Percentiles rank a stretch among this genome's conserved stretches.
Conservation (phyloP, 2,329 filamentous ascomycete species). For the Cladophialophora bantiana region DNA sequence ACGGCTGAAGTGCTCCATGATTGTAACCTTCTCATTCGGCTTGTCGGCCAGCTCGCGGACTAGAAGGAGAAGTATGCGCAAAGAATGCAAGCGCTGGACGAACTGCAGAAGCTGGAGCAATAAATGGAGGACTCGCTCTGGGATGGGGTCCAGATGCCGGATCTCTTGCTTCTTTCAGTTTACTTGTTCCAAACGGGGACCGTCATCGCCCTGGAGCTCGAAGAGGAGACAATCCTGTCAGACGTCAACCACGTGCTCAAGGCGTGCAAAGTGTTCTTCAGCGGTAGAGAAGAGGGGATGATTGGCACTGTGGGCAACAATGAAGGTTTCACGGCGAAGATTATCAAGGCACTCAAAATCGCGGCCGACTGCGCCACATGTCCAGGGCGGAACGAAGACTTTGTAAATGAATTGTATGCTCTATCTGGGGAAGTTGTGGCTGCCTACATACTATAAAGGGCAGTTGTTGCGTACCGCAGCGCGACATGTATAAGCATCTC, state of each 20-base stretch:
- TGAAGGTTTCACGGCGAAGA: background rate
- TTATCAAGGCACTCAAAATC: background rate
- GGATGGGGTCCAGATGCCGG: background rate
- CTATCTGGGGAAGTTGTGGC: no score
- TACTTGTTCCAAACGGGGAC: background rate
- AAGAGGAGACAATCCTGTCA: background rate
- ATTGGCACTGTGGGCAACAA: background rate
- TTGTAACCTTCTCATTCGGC: background rate
- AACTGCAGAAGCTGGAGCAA: background rate
- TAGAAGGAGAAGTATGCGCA: background rate
- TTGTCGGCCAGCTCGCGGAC: background rate
- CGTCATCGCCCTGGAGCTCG: background rate
- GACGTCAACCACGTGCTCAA: background rate
- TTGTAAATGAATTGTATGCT: no score
- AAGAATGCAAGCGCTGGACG: background rate
- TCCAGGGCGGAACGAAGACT: no score
- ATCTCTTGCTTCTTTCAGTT: background rate
- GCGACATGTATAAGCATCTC: no score
- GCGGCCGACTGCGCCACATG: background rate
- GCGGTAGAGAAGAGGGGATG: no score
- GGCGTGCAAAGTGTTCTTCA: background rate
- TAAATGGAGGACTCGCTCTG: background rate
- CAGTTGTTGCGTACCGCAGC: no score
- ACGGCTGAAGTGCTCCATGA: background rate
- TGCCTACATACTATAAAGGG: no score